Percentiles rank a stretch among this genome's conserved stretches.
Conservation (phyloP, 2,329 filamentous ascomycete genomes). For the Triangularia setosa region DNA sequence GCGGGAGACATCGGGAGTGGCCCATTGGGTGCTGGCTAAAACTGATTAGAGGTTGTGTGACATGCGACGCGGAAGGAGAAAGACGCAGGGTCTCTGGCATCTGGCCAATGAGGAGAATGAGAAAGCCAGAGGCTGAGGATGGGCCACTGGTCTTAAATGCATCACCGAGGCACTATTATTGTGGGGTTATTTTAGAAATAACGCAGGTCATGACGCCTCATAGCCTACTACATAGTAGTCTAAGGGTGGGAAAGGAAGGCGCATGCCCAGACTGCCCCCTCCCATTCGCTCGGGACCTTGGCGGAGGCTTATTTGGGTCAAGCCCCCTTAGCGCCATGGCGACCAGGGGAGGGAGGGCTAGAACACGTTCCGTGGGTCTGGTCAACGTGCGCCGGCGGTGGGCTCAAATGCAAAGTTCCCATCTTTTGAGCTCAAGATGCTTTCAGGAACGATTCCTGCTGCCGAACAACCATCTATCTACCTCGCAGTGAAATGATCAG, state of each 20-base stretch:
- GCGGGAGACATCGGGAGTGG: neutral
- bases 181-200: neutral
- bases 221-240: neutral
- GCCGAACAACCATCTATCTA: too few species aligned
- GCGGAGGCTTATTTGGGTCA: neutral
- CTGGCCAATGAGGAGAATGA: neutral
- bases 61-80: neutral
- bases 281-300: conserved; percentile 4
- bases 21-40: neutral
- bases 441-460: too few species aligned
- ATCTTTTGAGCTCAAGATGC: too few species aligned
- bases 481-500: too few species aligned
- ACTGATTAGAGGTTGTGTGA: neutral
- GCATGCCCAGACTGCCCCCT: neutral
- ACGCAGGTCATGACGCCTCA: neutral
- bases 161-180: neutral
- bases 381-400: too few species aligned
- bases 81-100: neutral
- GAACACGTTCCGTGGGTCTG: neutral
- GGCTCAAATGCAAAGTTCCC: neutral
- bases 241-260: neutral
- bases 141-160: neutral
- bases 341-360: neutral
- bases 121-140: neutral
- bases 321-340: neutral